Evolutionary conservation across 2,329 filamentous ascomycete species (phyloP).

Genomic region (Cytospora mali): DNA sequence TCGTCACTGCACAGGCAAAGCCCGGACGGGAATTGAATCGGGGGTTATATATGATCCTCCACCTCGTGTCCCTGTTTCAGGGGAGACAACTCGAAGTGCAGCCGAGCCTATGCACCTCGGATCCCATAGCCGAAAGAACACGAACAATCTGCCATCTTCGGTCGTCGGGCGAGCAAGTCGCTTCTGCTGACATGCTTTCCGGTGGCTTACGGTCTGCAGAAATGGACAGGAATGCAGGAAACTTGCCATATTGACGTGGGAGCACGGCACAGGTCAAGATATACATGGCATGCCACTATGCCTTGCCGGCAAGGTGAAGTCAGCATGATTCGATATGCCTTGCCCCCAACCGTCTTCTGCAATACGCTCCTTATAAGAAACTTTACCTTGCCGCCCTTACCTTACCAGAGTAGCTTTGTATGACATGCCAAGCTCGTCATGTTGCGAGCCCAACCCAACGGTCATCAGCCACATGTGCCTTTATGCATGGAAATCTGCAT

Average conservation of each 20-base stretch:
- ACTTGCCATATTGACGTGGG: not conserved
- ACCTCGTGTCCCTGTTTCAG: not conserved
- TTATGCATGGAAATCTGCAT: not conserved
- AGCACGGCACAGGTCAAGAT: not conserved
- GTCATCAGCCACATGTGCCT: not conserved
- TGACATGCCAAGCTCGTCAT: not conserved
- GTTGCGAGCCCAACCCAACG: not conserved
- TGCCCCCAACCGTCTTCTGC: not conserved
- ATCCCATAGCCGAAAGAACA: not conserved
- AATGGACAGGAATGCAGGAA: not conserved
- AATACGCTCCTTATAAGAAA: not conserved
- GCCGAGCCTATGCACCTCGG: not conserved
- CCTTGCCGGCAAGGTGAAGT: not conserved
- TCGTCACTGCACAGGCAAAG: not conserved
- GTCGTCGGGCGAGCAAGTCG: not conserved
- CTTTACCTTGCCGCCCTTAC: not conserved
- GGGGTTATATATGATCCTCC: not conserved
- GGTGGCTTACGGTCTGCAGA: not conserved
- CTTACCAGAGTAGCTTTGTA: not conserved
- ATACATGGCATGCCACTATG: not conserved
- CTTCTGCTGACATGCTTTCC: not conserved
- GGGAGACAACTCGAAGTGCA: not conserved
- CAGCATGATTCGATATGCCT: not conserved
- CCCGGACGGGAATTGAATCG: not conserved
- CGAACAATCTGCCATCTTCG: not conserved